These are phyloP conservation scores for Linnemannia elongata DNA, from an alignment of 192 early-diverging fungal species.

Conservation along the genomic window DNA sequence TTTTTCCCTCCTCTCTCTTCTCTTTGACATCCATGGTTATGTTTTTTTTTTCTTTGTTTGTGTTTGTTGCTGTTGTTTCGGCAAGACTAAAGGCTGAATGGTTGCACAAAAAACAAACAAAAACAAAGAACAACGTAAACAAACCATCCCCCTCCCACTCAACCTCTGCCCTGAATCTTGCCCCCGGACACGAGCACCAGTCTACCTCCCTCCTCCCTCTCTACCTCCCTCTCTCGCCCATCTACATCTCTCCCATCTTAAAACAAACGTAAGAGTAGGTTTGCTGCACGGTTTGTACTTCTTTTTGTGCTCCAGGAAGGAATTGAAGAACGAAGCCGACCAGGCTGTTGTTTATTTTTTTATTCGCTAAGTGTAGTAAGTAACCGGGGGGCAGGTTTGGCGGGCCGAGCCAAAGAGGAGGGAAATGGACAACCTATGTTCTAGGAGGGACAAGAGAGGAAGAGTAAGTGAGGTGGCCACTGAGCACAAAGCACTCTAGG, in stretches of 20 bases:
- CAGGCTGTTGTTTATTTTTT: not conserved
- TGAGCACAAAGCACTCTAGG: not conserved
- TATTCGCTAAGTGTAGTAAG: not conserved
- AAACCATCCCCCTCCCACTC: not conserved
- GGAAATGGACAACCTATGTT: not conserved
- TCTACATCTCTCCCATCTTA: not conserved
- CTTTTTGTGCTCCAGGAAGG: too few relatives aligned
- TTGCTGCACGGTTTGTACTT: not conserved
- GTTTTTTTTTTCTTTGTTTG: not conserved
- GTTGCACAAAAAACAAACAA: not conserved
- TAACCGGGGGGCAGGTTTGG: not conserved
- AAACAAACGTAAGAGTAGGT: not conserved
- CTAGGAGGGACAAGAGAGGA: not conserved
- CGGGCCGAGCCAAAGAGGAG: not conserved
- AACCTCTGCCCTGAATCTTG: not conserved
- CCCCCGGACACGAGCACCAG: not conserved
- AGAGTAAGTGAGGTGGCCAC: too few relatives aligned
- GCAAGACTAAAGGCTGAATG: not conserved
- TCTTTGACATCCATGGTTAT: constrained; percentile 1
- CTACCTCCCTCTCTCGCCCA: too few relatives aligned
- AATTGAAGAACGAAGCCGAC: too few relatives aligned
- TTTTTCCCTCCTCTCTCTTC: not conserved
- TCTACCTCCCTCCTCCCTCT: not conserved
- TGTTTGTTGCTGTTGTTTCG: not conserved
- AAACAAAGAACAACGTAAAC: not conserved